Conservation (phyloP, 371 early-diverging fungal species). For the Circinella minor region DNA sequence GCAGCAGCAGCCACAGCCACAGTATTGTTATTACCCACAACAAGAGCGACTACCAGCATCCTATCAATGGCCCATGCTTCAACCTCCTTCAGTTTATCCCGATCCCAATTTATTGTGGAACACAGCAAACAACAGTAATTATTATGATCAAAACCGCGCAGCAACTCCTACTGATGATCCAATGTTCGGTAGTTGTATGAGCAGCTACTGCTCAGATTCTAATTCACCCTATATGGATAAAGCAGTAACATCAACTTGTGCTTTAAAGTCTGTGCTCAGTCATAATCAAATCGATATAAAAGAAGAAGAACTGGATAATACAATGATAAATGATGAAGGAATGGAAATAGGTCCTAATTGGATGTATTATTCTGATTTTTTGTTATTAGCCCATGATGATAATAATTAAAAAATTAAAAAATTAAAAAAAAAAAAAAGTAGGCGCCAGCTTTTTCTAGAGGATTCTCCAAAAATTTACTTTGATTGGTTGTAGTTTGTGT, state of each 20-base stretch:
- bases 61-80: background rate
- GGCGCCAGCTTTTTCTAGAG: background rate
- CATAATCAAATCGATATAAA: background rate
- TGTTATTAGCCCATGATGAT: background rate
- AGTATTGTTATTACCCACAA: background rate
- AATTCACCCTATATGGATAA: background rate
- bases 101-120: background rate
- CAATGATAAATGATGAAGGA: no score
- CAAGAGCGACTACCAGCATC: no score
- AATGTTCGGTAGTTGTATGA: background rate
- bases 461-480: background rate
- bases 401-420: background rate
- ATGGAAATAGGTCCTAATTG: background rate
- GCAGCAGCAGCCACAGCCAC: background rate
- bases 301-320: no score
- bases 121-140: background rate
- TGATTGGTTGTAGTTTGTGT: background rate
- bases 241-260: background rate
- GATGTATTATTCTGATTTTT: background rate
- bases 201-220: background rate
- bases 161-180: background rate
- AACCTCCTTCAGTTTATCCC: background rate
- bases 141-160: background rate
- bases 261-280: background rate
- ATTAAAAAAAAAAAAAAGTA: background rate